Evolutionary conservation across 169 alveolate species (phyloP).

Genomic region (Plasmodium billcollinsi): DNA sequence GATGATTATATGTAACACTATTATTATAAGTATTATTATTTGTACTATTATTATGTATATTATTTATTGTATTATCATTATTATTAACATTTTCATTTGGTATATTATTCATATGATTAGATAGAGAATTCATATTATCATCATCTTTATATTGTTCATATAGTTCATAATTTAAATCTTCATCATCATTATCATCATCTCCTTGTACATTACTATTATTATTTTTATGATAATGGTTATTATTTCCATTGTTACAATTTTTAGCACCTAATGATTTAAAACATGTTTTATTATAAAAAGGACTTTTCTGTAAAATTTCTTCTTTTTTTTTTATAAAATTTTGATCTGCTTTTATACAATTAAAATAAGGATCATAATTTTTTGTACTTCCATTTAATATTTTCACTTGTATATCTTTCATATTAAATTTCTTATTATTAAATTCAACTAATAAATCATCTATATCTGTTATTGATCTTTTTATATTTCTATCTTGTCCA

Average conservation of each 20-base stretch:
- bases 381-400: constrained; percentile 8
- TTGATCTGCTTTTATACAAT: constrained; percentile 26
- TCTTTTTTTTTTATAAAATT: constrained; percentile 41
- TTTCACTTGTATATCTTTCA: constrained; percentile 56
- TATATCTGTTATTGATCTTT: constrained; percentile 9
- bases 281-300: constrained; percentile 33
- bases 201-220: background rate
- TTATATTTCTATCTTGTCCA: background rate
- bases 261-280: constrained; percentile 28
- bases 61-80: constrained; percentile 4
- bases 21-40: constrained; percentile 5
- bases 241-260: constrained; percentile 11
- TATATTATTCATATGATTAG: background rate
- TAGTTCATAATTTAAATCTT: constrained; percentile 52
- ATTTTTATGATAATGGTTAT: background rate
- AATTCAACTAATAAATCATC: constrained; percentile 51
- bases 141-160: constrained; percentile 9
- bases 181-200: constrained; percentile 23
- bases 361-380: constrained; percentile 15
- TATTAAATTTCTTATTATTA: constrained; percentile 42
- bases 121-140: background rate
- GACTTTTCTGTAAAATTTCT: constrained; percentile 48
- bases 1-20: background rate
- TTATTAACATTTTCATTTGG: background rate
- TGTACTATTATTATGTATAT: background rate